Evolutionary conservation across 192 early-diverging fungal species (phyloP), one percentile per base, ranked within the genome.

Genomic region (Coemansia sp.): DNA sequence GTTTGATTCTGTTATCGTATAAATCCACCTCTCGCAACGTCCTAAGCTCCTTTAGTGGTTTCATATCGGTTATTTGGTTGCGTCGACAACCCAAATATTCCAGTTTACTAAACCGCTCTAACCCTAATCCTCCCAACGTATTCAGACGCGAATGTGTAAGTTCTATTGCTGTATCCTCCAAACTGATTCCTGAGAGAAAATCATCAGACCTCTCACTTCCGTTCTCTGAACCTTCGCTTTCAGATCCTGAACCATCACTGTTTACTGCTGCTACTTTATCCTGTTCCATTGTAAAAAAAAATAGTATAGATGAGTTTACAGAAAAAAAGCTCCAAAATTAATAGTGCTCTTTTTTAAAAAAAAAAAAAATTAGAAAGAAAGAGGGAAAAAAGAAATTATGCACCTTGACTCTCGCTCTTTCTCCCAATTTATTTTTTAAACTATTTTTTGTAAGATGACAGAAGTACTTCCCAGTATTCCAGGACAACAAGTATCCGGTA

Each of bases 1-100:
- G 81, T 10, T 85, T 84, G 55, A 99, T 86, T 11, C 91, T 88
- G 84, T 99, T 99, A 75, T 99, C 97, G 75, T 99, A 99, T 9
- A 98, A 71, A 68, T 99, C 97, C 31, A 98, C 72, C 56, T 99
- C 97, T 11, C 75, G 76, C 27, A 99, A 80, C 4, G 63, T 54
- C 2, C 32, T 1, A 23, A 93, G 73, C 4, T 51, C 33, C 6
- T 86, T 77, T 10, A 97, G 32, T 1, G 86, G 83, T 24, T 69
- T 32, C 63, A 97, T 91, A 61, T 89, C 84, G 6, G 84, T 71
- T 53, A 98, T 82, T 23, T 91, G 83, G 75, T 98, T 98, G 69
- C 97, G 94, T 1, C 94, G 86, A 27, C 92, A 68, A 9, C 90
- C 89, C 11, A 96, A 72, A 52, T 79, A 84, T 94, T 96, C 66